Evolutionary conservation across 2,329 filamentous ascomycete species (phyloP).

Genomic region (Diaporthe humulicola): DNA sequence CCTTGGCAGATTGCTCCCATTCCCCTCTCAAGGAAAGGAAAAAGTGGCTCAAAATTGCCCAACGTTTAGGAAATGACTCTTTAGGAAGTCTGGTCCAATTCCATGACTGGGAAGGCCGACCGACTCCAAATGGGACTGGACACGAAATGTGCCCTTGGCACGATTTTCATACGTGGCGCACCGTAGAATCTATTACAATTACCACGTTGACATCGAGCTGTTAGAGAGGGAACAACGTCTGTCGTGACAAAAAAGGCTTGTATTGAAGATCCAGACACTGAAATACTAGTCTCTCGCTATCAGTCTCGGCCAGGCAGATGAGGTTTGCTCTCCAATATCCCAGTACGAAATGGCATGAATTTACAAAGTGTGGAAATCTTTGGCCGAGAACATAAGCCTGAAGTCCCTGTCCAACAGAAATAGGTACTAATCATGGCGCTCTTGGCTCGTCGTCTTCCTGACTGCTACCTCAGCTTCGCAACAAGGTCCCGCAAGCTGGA

Average conservation of each 20-base stretch:
- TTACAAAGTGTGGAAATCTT: neutral
- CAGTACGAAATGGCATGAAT: neutral
- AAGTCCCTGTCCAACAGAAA: too few species aligned
- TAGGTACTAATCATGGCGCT: neutral
- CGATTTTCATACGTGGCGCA: neutral
- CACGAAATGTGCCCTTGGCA: too few species aligned
- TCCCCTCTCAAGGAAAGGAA: too few species aligned
- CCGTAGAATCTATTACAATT: neutral
- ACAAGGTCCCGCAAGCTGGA: slow-evolving; percentile 53
- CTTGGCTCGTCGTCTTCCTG: neutral
- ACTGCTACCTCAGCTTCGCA: slow-evolving; percentile 41
- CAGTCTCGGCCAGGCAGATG: neutral
- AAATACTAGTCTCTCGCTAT: neutral
- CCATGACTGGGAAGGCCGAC: neutral
- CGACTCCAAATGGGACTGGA: neutral
- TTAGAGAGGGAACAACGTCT: neutral
- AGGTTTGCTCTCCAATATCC: neutral
- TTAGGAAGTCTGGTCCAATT: neutral
- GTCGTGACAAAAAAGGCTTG: too few species aligned
- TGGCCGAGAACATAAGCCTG: too few species aligned
- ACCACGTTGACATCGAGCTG: neutral
- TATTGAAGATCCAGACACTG: neutral
- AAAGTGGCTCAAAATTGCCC: too few species aligned
- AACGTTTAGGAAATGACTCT: neutral
- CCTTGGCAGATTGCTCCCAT: too few species aligned